Evolutionary conservation across 1,139 yeast genomes (phyloP), one percentile per base, ranked within the genome.

Genomic region (Saccharomycopsis phalli): DNA sequence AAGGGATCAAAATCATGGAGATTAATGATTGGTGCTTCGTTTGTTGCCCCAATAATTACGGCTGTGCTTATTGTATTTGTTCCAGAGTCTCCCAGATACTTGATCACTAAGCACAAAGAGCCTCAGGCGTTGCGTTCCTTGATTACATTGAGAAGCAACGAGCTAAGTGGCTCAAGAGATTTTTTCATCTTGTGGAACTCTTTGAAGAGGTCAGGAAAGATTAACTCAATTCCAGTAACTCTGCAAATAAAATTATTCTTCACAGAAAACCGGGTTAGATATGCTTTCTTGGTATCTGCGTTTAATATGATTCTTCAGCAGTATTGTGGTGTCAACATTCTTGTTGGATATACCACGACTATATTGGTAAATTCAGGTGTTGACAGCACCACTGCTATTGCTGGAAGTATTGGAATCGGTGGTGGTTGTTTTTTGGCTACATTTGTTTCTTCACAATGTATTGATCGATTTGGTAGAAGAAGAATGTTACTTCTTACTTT

Each of bases 41-140:
- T 52, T 35, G 59, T 60, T 14, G 56, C 63, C 0, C 65, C 66
- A 2, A 19, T 53, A 2, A 13, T 53, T 3, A 48, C 52, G 16
- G 53, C 47, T 13, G 22, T 48, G 6, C 37, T 51, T 37, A 46
- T 60, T 6, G 46, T 42, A 17, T 61, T 68, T 55, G 63, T 73
- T 53, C 82, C 81, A n/a, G 87, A 80, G 54, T 76, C 83, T 10
- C 87, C 88, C 47, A 71, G 88, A 63, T 80, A 81, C 81, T 65
- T 79, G 49, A 61, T 78, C 50, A 63, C 76, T 17, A 64, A 68
- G 43, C 72, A 69, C 40, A 65, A 71, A 48, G 60, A 62, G 44
- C 67, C 68, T 36, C 76, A 74, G 47, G 78, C 79, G 25, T 58
- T 58, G 34, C 55, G 60, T 16, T 53, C 69, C 1, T 56, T 67